Evolutionary conservation across 116 monocot species (phyloP).

Genomic region (Phalaenopsis hybrid): DNA sequence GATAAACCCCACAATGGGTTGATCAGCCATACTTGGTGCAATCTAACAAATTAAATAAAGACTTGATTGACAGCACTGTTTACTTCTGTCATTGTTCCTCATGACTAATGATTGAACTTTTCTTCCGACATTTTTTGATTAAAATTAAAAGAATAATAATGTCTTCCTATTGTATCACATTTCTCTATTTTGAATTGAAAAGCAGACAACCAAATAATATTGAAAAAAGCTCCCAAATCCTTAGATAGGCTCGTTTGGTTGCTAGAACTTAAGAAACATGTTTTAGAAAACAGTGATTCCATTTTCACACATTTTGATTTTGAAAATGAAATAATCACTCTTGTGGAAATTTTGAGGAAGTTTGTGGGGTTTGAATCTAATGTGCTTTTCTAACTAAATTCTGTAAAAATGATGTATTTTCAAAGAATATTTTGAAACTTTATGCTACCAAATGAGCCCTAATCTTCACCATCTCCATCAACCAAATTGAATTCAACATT

Average conservation of each 20-base stretch:
- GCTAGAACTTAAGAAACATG: background rate
- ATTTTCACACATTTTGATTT: too few species aligned
- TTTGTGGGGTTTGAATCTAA: background rate
- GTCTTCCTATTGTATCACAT: background rate
- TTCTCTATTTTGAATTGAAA: background rate
- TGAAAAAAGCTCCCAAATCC: background rate
- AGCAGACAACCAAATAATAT: background rate
- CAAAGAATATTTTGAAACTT: background rate
- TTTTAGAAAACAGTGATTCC: too few species aligned
- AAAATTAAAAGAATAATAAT: background rate
- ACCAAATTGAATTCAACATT: background rate
- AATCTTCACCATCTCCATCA: background rate
- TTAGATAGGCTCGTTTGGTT: background rate
- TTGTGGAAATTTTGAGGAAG: background rate
- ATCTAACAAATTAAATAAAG: too few species aligned
- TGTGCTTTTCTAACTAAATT: background rate
- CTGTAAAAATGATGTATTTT: background rate
- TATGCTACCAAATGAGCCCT: background rate
- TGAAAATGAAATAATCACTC: too few species aligned
- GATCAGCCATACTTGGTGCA: too few species aligned
- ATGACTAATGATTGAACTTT: background rate
- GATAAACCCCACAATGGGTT: too few species aligned
- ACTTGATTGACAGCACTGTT: too few species aligned
- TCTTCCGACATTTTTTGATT: background rate
- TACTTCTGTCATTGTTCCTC: background rate